Percentiles rank a stretch among this genome's conserved stretches.
Conservation (phyloP, 2,329 filamentous ascomycete species). For the Nakataea oryzae region DNA sequence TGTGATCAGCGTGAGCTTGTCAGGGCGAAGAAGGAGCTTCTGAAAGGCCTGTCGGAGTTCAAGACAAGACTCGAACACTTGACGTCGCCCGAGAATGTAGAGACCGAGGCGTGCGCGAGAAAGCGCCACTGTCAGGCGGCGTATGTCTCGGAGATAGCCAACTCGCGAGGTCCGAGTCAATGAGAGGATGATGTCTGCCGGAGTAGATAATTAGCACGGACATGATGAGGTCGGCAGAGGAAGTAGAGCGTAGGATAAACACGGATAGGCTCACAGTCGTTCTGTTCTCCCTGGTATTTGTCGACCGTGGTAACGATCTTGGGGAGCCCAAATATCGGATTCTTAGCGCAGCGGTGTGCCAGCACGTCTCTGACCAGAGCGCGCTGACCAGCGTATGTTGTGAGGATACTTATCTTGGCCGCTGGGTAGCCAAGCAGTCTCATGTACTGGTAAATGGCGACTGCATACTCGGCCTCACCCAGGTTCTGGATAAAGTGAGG, state of each 20-base stretch:
- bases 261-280: slow-evolving; percentile 66
- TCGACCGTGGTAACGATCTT: slow-evolving; percentile 90
- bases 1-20: slow-evolving; percentile 71
- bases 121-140: slow-evolving; percentile 86
- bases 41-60: slow-evolving; percentile 85
- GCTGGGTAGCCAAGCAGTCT: slow-evolving; percentile 86
- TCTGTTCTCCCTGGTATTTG: slow-evolving; percentile 98
- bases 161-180: slow-evolving; percentile 80
- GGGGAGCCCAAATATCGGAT: slow-evolving; percentile 78
- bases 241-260: neutral
- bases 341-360: slow-evolving; percentile 70
- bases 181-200: slow-evolving; percentile 81
- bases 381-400: slow-evolving; percentile 87
- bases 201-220: slow-evolving; percentile 6
- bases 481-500: slow-evolving; percentile 95
- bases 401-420: slow-evolving; percentile 72
- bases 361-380: slow-evolving; percentile 85
- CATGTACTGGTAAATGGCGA: slow-evolving; percentile 96
- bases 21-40: slow-evolving; percentile 62
- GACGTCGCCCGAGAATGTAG: slow-evolving; percentile 81
- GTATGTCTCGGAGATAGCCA: slow-evolving; percentile 87
- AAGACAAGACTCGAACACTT: slow-evolving; percentile 79
- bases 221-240: neutral
- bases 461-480: slow-evolving; percentile 93
- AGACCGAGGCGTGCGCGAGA: slow-evolving; percentile 85